Evolutionary conservation across 495 filamentous ascomycete genomes (phyloP).

Genomic region (Xylaria sp.): DNA sequence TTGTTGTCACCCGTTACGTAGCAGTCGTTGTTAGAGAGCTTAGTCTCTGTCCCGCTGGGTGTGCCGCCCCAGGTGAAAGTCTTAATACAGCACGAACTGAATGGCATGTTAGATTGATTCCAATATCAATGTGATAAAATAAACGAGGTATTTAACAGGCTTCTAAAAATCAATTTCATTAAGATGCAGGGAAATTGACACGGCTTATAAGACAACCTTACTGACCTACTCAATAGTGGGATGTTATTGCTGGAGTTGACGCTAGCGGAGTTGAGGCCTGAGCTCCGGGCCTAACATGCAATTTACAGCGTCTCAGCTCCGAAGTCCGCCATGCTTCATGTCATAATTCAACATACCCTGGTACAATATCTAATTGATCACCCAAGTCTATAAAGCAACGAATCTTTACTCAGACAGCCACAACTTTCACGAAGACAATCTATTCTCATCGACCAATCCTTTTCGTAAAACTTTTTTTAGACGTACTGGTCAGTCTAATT

Average conservation of each 20-base stretch:
- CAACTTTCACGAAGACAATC: neutral
- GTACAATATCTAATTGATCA: neutral
- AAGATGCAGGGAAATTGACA: neutral
- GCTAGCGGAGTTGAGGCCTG: constrained; percentile 15
- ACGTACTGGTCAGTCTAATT: neutral
- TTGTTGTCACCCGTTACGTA: constrained; percentile 54
- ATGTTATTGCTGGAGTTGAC: neutral
- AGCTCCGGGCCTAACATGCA: neutral
- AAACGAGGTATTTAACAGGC: neutral
- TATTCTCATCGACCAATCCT: neutral
- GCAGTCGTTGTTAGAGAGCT: constrained; percentile 43
- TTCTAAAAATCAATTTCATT: neutral
- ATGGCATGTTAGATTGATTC: neutral
- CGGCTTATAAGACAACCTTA: neutral
- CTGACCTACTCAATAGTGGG: constrained; percentile 10
- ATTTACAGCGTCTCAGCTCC: constrained; percentile 14
- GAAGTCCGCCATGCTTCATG: constrained; percentile 3
- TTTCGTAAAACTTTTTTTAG: neutral
- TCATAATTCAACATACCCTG: neutral
- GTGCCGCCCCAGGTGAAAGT: constrained; percentile 56
- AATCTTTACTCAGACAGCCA: neutral
- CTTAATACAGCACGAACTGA: constrained; percentile 41
- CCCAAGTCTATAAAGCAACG: neutral
- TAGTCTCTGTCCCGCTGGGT: constrained; percentile 47
- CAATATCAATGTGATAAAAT: neutral